Evolutionary conservation across 148 eudicot species (phyloP), one percentile per base, ranked within the genome.

Genomic region (Fagopyrum tataricum): DNA sequence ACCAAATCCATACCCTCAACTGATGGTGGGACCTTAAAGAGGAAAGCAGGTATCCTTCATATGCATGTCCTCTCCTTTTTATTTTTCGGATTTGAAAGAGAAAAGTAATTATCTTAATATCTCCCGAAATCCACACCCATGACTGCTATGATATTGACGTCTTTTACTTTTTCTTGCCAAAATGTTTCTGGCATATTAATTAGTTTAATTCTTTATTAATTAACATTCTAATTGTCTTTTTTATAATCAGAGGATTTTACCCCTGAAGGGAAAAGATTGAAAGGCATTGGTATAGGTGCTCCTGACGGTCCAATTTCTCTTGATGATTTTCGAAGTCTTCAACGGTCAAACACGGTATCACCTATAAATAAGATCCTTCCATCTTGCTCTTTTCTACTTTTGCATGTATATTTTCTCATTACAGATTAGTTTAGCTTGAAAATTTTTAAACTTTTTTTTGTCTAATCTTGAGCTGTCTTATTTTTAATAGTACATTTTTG

Each of bases 271-370:
- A 94, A 91, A 84, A 89, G 97, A 78, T 73, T 76, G n/a, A 89
- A 87, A 82, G 98, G 98, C 78, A 94, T 94, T 75, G 98, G 97
- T 26, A 87, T 94, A 75, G 96, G 97, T 78, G 90, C 90, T 79
- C 85, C 96, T 39, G 96, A 91, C 80, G 98, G 97, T 67, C 98
- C 98, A 70, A 76, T 94, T 75, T 91, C 97, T 75, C 97, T 94
- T 76, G 93, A 94, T 80, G 98, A 94, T 79, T 94, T 94, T 74
- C 93, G 97, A 20, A 89, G 93, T 75, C 91, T 94, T 79, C 97
- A 94, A 79, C 87, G 88, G 72, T 94, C 98, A 51, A 94, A 94
- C 75, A 84, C 80, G 98, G 98, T 94, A 91, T 46, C 15, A 12
- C 47, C 71, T 17, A 44, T 61, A n/a, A 31, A 43, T 47, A 4